Evolutionary conservation across 23 red algal species (phyloP), one percentile per base, ranked within the genome.

Genomic region (Cyanidioschyzon merolae): DNA sequence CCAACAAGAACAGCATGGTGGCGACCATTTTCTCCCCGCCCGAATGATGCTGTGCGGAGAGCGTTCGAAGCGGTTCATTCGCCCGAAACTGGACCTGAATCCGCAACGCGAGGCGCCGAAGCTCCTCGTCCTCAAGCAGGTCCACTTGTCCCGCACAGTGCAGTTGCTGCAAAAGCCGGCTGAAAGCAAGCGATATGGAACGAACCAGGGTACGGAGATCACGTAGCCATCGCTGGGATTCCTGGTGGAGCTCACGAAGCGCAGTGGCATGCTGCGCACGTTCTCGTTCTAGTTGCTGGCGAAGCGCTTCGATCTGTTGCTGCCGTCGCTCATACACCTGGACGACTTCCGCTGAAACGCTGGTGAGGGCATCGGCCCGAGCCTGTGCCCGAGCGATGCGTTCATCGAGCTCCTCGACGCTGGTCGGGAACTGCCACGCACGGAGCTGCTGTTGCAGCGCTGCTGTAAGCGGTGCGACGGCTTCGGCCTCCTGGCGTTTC

Each of bases 21-120:
- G 88, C 87, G 58, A 90, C 88, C 94, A 98, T 98, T 39, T 89
- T 87, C 77, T 98, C 94, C 0, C 94, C 94, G 29, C 94, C 94
- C 17, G 84, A 89, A 75, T 98, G 87, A n/a, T 75, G 67, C 39
- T 38, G 31, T 34, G 71, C 84, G 58, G 79, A 84, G 12, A 98
- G 68, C 21, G 78, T 50, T 36, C 84, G 40, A 17, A 98, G 79
- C 30, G 58, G 83, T 17, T 82, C 82, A 37, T 75, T 83, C 1
- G 90, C 85, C 0, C 94, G 94, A 74, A 89, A 98, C 58, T 80
- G 80, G 37, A 98, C 94, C 39, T 84, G 76, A 50, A 98, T 89
- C 39, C 90, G 40, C 39, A 98, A 59, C 16, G 59, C 80, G 16
- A 98, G 32, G 31, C 90, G 86, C 1, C 38, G 38, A 40, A 95